Conservation (phyloP, 2,329 filamentous ascomycete genomes). For the Fusarium dlaminii region DNA sequence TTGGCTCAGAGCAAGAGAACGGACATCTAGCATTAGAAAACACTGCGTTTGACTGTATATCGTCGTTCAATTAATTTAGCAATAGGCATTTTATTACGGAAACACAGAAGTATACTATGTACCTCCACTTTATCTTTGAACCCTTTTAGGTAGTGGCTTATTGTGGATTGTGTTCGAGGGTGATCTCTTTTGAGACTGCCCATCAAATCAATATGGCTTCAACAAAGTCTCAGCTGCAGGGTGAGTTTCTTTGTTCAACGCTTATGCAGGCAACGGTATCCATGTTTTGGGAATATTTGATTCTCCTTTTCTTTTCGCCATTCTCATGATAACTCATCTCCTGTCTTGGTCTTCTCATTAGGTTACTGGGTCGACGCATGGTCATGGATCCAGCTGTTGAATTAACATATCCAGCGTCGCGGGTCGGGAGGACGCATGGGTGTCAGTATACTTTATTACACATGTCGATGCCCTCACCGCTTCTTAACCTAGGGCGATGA, state of each 20-base stretch:
- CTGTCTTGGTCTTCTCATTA: constrained; percentile 3
- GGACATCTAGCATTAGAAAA: background rate
- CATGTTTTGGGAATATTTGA: background rate
- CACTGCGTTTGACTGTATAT: background rate
- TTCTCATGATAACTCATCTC: constrained; percentile 22
- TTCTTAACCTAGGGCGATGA: constrained; percentile 40
- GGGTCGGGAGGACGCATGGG: constrained; percentile 34
- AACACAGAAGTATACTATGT: background rate
- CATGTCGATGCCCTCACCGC: constrained; percentile 40
- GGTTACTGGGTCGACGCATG: constrained; percentile 42
- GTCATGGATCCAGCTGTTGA: constrained; percentile 24
- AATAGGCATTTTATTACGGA: background rate
- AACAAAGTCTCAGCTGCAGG: constrained; percentile 16
- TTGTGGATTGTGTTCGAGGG: constrained; percentile 1
- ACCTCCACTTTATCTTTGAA: background rate
- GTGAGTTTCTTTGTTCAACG: constrained; percentile 21
- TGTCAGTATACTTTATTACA: constrained; percentile 2
- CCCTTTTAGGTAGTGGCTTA: constrained; percentile 18
- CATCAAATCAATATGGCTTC: constrained; percentile 2
- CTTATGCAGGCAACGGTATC: constrained; percentile 12
- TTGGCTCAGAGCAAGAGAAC: background rate
- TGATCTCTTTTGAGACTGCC: constrained; percentile 18
- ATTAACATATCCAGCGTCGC: constrained; percentile 22
- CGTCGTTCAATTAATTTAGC: background rate
- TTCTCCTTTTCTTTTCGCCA: constrained; percentile 8